Evolutionary conservation across 805 yeast genomes (phyloP).

Genomic region (Candida germanica): DNA sequence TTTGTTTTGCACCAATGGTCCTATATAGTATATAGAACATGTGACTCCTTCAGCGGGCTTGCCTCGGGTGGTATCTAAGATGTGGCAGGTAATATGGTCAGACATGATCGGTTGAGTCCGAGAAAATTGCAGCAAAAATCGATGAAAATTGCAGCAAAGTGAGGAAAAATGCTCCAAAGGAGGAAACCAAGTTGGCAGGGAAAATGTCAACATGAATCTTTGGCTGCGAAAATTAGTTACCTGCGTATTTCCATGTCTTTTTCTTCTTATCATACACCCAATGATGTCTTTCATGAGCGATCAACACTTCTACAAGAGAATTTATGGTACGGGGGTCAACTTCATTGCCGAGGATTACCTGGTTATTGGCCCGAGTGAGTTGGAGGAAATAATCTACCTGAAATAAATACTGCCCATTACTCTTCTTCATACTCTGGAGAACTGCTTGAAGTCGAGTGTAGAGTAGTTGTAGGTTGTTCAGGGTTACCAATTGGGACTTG

Average conservation of each 20-base stretch:
- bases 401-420: conserved; percentile 4
- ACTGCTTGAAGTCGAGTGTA: too few species aligned
- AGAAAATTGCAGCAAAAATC: too few species aligned
- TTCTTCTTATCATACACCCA: conserved; percentile 24
- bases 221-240: background rate
- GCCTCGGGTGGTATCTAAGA: conserved; percentile 81
- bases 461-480: conserved; percentile 13
- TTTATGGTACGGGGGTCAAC: conserved; percentile 20
- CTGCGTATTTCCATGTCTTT: conserved; percentile 17
- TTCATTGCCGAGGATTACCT: conserved; percentile 12
- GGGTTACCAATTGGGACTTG: conserved; percentile 21
- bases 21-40: conserved; percentile 53
- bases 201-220: conserved; percentile 1
- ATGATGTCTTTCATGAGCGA: conserved; percentile 14
- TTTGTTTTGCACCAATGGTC: conserved; percentile 21
- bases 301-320: conserved; percentile 23
- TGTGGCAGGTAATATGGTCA: conserved; percentile 81
- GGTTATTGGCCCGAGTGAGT: conserved; percentile 3
- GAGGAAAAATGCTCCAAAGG: conserved; percentile 5
- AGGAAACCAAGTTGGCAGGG: background rate
- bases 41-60: conserved; percentile 76
- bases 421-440: conserved; percentile 10
- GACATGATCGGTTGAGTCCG: conserved; percentile 17
- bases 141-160: too few species aligned
- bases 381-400: conserved; percentile 11